Evolutionary conservation across 1,284 basidiomycete species (phyloP), one percentile per base, ranked within the genome.

Genomic region (Fomitopsis schrenkii): DNA sequence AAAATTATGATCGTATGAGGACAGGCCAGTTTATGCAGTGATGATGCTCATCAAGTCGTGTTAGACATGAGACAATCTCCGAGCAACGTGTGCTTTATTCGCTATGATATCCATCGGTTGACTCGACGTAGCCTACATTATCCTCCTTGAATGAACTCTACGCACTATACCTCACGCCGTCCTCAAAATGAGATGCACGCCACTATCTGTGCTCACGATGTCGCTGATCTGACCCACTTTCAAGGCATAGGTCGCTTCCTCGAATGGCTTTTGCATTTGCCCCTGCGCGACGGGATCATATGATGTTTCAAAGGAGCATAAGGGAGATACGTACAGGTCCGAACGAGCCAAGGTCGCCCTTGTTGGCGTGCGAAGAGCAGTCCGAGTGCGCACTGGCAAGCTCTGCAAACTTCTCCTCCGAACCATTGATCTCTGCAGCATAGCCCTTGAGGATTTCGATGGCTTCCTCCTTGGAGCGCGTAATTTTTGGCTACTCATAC

Each of bases 191-290:
- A 98, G 74, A 75, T 99, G 97, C 14, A 97, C 93, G n/a, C 97
- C 97, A 67, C 93, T 96, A 70, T 98, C 97, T 44, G 96, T 93
- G 70, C 88, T 87, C 72, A 98, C 84, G 58, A 98, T 80, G 55
- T 86, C 90, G 75, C 93, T 95, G 68, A 98, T 87, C 76, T 94
- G 78, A 15, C 91, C 94, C n/a, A 93, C 84, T 59, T 88, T 74
- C 63, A 98, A 83, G 1, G 77, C 85, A 75, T 88, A 98, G 9
- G 95, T 85, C 4, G 93, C 93, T 28, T 97, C 94, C 79, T 98
- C 96, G 72, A 99, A 99, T 26, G 94, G 88, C 76, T 94, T 95
- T 77, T 99, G 97, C 97, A 99, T 99, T 80, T 94, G 90, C 2
- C 92, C 93, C 72, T 74, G 53, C 5, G 57, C 35, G 2, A 48